Conservation (phyloP, 2,329 filamentous ascomycete species). For the Aspergillus sp. region DNA sequence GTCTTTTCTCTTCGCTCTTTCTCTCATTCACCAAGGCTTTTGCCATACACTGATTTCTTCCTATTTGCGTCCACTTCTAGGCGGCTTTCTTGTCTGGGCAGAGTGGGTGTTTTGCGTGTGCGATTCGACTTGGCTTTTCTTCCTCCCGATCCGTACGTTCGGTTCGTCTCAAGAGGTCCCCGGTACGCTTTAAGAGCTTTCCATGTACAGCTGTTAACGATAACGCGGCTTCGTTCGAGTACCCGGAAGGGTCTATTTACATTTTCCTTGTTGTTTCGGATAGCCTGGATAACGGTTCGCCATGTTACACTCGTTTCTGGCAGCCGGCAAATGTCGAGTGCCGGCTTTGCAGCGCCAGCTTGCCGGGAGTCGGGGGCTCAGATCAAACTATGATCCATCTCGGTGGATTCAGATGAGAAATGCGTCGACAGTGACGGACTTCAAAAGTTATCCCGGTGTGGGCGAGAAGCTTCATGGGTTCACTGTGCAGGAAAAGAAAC, state of each 20-base stretch:
- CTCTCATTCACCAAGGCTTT: not conserved
- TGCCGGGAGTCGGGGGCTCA: conserved; percentile 11
- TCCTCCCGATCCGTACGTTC: conserved; percentile 2
- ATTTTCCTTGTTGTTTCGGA: conserved; percentile 1
- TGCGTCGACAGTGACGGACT: conserved; percentile 60
- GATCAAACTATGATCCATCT: conserved; percentile 8
- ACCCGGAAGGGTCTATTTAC: not conserved
- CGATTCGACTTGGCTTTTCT: not conserved
- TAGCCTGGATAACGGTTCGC: conserved; percentile 3
- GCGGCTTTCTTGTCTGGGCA: no score
- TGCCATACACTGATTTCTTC: no score
- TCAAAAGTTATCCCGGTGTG: conserved; percentile 65
- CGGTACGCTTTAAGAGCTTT: no score
- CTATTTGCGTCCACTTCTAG: no score
- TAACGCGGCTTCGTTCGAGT: not conserved
- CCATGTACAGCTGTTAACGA: no score
- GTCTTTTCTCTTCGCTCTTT: not conserved
- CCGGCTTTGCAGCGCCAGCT: conserved; percentile 13
- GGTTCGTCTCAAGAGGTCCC: no score
- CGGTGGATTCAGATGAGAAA: conserved; percentile 13
- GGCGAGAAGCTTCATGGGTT: conserved; percentile 91
- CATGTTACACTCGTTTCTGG: conserved; percentile 28
- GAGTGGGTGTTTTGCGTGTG: no score
- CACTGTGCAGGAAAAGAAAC: conserved; percentile 77
- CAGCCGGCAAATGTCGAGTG: conserved; percentile 18